A percentile compares a stretch with the other conserved stretches of the same genome.
These are phyloP conservation scores for Fusarium illudens DNA, from an alignment of 2,329 filamentous ascomycete genomes.

Conservation along the genomic window DNA sequence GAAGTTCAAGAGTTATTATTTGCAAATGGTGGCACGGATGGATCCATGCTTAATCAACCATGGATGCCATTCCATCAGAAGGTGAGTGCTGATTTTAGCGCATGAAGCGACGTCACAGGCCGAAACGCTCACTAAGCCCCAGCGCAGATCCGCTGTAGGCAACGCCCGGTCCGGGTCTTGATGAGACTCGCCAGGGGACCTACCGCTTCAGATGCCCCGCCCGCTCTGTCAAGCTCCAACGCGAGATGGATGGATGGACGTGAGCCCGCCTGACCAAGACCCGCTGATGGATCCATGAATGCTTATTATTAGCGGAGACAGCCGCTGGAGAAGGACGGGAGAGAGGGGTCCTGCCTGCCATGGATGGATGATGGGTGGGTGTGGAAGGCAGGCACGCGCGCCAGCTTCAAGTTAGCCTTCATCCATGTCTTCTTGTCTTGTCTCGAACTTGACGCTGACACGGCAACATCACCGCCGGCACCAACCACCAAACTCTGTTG, in stretches of 20 bases:
- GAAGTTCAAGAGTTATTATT: neutral
- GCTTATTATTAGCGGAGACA: constrained; percentile 21
- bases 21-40: neutral
- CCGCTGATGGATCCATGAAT: neutral
- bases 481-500: neutral
- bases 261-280: constrained; percentile 26
- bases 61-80: too few species aligned
- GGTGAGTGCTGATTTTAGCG: neutral
- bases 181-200: neutral
- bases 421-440: neutral
- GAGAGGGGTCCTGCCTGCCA: constrained; percentile 30
- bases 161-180: neutral
- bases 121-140: neutral
- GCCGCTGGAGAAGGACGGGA: constrained; percentile 16
- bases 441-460: constrained; percentile 27
- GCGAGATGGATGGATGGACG: too few species aligned
- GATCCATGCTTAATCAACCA: too few species aligned
- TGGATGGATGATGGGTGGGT: neutral
- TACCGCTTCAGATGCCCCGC: constrained; percentile 10
- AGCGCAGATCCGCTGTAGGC: constrained; percentile 4
- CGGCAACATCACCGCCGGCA: constrained; percentile 25
- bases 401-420: neutral
- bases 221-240: too few species aligned
- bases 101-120: constrained; percentile 20
- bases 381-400: neutral